Percentiles rank a stretch among this genome's conserved stretches.
These are phyloP conservation scores for Gracilariopsis chorda DNA, from an alignment of 23 red algal species.

Conservation along the genomic window DNA sequence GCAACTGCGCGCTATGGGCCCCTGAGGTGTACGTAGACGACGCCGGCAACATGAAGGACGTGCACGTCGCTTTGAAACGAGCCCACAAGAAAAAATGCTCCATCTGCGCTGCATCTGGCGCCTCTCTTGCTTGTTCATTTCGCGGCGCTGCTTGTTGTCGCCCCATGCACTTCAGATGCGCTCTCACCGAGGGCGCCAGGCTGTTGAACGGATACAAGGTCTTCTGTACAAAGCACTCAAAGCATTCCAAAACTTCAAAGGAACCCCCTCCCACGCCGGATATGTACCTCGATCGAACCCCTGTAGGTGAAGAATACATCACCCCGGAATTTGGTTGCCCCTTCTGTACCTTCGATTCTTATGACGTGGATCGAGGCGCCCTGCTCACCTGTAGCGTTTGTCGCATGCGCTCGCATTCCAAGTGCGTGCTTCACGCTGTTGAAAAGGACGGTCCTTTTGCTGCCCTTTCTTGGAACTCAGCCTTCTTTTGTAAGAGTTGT, in stretches of 20 bases:
- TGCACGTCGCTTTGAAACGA: slow-evolving; percentile 15
- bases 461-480: neutral
- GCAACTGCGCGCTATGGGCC: slow-evolving; percentile 60
- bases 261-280: neutral
- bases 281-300: slow-evolving; percentile 22
- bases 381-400: slow-evolving; percentile 38
- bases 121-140: slow-evolving; percentile 52
- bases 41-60: neutral
- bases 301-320: neutral
- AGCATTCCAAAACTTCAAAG: neutral
- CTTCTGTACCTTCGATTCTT: slow-evolving; percentile 6
- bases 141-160: slow-evolving; percentile 46
- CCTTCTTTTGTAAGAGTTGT: slow-evolving; percentile 40
- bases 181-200: slow-evolving; percentile 20
- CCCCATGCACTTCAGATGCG: slow-evolving; percentile 68
- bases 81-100: slow-evolving; percentile 29
- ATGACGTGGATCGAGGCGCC: neutral
- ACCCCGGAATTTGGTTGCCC: neutral
- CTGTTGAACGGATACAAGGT: slow-evolving; percentile 15
- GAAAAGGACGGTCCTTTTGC: slow-evolving; percentile 8
- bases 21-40: slow-evolving; percentile 44
- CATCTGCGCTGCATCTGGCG: slow-evolving; percentile 16
- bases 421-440: neutral
- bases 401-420: slow-evolving; percentile 11
- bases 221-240: slow-evolving; percentile 47